These are phyloP conservation scores for Auxenochlorella protothecoides DNA, from an alignment of 139 green algal species.

Conservation along the genomic window DNA sequence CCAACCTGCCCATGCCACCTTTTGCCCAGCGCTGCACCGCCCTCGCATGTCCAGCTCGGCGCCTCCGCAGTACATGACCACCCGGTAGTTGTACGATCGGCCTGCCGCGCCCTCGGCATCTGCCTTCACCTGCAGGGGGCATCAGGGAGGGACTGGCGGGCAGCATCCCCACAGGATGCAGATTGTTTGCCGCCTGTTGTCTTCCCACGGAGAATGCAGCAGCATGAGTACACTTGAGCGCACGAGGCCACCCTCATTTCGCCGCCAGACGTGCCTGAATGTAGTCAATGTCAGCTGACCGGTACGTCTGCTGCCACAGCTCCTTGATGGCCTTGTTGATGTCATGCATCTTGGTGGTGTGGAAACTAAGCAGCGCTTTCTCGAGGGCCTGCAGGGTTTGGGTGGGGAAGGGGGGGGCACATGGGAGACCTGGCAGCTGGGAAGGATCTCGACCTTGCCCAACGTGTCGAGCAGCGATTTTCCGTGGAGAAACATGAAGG, in stretches of 20 bases:
- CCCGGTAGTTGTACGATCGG: conserved; percentile 92
- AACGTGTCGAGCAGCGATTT: too few species aligned
- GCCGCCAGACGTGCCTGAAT: conserved; percentile 46
- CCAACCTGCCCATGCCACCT: conserved; percentile 28
- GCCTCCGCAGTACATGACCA: conserved; percentile 73
- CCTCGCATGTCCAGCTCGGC: conserved; percentile 97
- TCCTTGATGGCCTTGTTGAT: conserved; percentile 97
- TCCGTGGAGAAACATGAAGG: too few species aligned
- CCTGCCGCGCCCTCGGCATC: conserved; percentile 48
- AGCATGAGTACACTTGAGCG: too few species aligned
- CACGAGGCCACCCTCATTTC: too few species aligned
- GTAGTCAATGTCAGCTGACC: conserved; percentile 89
- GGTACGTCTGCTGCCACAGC: conserved; percentile 98
- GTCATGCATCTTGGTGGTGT: conserved; percentile 90
- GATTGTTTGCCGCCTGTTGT: too few species aligned
- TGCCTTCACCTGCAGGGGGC: conserved; percentile 44
- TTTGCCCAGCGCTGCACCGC: conserved; percentile 91
- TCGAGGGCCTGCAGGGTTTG: conserved; percentile 65
- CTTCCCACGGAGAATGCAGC: too few species aligned
- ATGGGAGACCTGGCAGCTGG: too few species aligned
- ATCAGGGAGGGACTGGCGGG: too few species aligned
- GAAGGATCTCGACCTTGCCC: too few species aligned
- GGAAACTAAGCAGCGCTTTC: conserved; percentile 87
- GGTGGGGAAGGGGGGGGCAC: too few species aligned
- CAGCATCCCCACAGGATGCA: too few species aligned